Base-by-base conservation (phyloP, 2,329 filamentous ascomycete species). In the Sclerotinia glacialis region DNA sequence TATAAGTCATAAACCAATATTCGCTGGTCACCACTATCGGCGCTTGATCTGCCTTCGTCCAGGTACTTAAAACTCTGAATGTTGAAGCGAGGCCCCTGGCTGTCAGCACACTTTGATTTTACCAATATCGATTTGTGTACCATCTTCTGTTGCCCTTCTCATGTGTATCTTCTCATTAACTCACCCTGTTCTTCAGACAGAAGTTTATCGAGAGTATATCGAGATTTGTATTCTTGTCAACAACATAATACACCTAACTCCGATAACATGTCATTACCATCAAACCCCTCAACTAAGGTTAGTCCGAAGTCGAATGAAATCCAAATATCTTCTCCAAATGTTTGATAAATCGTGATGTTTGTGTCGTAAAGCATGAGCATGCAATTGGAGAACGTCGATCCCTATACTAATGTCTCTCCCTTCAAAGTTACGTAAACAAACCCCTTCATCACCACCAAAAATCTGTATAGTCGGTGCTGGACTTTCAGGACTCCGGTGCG, bases 401-500 rank as follows among this genome's bases (percentile, higher is more conserved):
- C 31, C 12, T 5, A 37, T 34, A 34, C 34, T 65, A 60, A 60
- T 9, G 21, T 12, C 23, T n/a, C 62, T 44, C 18, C 16, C 12
- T 31, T 37, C 31, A 42, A 52, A 65, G 54, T 21, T 21, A n/a
- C 64, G 64, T 8, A n/a, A 40, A 21, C 23, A 52, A 34, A 50
- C 37, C 28, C 46, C 46, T 21, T 18, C 40, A 23, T 26, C 12
- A 9, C 23, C 34, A 40, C 54, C 53, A 21, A 66, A 66, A 26
- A 68, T 74, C 31, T 70, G 83, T 54, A 78, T 87, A 49, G 78
- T 87, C 3, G 85, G 85, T 18, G 84, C 84, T 31, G 85, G 85
- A 7, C 78, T 86, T 40, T 80, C 84, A 18, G 85, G 85, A 1
- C 76, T 87, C 61, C 78, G 83, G 68, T 85, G 83, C 71, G 84